Evolutionary conservation across 208 protist species (phyloP), one percentile per base, ranked within the genome.

Genomic region (Angomonas deanei): DNA sequence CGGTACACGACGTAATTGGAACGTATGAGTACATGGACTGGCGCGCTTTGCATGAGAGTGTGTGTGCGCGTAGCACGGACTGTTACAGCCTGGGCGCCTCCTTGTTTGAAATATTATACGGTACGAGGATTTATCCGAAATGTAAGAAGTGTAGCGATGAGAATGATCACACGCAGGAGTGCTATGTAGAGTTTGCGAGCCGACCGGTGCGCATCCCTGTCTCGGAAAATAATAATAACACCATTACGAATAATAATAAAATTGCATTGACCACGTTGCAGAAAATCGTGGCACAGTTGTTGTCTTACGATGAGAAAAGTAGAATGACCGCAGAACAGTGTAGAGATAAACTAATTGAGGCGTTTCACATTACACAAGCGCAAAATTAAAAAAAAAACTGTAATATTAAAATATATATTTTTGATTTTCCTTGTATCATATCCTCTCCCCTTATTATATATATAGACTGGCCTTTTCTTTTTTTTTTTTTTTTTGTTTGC

Each of bases 11-110:
- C 32, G 76, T 77, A 2, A 74, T 86, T 58, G 88, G 88, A 39
- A 94, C 88, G 17, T 92, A 78, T 58, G 88, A 91, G 61, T 94
- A 94, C 79, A 94, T 94, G 88, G 88, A 94, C 55, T 64, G 78
- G 10, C 69, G 68, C 15, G 88, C 88, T 0, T 75, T 94, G 27
- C 57, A 63, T 19, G 71, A 90, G 55, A 76, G 76, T n/a, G 72
- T 79, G 15, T 91, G 84, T 59, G 75, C 78, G 30, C 80, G 84
- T 3, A 76, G 83, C 0, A 94, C 88, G 0, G 88, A 94, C 65
- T 80, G 68, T 52, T 94, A 86, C 68, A 84, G 78, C 32, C 77
- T 94, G 52, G 88, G 88, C 26, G 72, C 78, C 28, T 85, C 85
- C 0, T 70, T 94, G 3, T 92, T 87, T 66, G 85, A 92, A 58